Evolutionary conservation across 345 rosid genomes (phyloP).

Genomic region (Salix purpurea): DNA sequence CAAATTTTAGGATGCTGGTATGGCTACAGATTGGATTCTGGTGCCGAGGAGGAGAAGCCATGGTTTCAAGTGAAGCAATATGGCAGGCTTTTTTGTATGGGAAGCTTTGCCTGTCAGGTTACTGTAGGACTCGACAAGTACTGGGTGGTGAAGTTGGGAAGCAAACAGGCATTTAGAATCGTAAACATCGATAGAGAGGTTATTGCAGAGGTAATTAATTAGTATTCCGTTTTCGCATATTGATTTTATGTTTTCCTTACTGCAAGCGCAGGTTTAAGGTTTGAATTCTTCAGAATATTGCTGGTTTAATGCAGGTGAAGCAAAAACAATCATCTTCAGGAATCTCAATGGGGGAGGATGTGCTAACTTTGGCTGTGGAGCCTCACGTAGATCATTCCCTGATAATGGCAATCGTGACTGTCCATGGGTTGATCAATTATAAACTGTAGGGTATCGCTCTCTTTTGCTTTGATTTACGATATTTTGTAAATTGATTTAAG

Average conservation of each 20-base stretch:
- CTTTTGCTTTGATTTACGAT: neutral
- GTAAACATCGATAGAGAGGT: conserved; percentile 17
- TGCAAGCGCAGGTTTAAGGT: neutral
- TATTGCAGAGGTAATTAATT: conserved; percentile 37
- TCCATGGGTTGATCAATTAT: conserved; percentile 23
- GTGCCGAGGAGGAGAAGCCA: conserved; percentile 13
- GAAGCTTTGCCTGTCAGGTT: conserved; percentile 25
- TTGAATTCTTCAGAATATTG: neutral
- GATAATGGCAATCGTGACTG: conserved; percentile 20
- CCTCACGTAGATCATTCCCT: conserved; percentile 24
- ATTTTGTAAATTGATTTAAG: no score
- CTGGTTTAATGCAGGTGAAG: conserved; percentile 35
- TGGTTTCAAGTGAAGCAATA: conserved; percentile 36
- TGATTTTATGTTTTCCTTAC: neutral
- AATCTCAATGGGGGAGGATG: conserved; percentile 22
- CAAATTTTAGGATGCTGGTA: conserved; percentile 30
- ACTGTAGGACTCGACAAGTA: conserved; percentile 14
- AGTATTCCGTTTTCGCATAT: neutral
- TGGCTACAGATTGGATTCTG: conserved; percentile 22
- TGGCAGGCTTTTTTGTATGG: conserved; percentile 11
- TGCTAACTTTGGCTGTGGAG: conserved; percentile 23
- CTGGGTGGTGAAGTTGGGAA: conserved; percentile 18
- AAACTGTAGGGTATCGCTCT: conserved; percentile 6
- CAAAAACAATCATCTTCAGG: conserved; percentile 23
- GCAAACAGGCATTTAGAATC: conserved; percentile 29